These are phyloP conservation scores for Toxoplasma gondii DNA, from an alignment of 169 alveolate species.

Conservation along the genomic window DNA sequence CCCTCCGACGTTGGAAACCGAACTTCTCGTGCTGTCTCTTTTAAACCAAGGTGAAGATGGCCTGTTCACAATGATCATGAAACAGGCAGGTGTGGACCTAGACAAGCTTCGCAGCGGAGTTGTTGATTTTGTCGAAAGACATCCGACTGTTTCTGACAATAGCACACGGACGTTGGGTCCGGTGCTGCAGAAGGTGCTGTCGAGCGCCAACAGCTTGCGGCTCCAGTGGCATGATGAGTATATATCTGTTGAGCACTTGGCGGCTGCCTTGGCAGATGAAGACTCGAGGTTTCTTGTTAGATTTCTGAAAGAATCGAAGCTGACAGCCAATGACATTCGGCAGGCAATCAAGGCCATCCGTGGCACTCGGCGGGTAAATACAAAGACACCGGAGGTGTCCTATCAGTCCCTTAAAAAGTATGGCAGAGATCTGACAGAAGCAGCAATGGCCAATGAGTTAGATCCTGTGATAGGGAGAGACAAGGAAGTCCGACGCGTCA, in stretches of 20 bases:
- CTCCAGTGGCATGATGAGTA: conserved; percentile 73
- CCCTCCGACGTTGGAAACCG: conserved; percentile 83
- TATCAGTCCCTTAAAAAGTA: conserved; percentile 71
- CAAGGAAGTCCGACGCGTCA: conserved; percentile 85
- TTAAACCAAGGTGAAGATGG: conserved; percentile 79
- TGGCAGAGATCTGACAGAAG: conserved; percentile 80
- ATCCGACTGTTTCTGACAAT: conserved; percentile 81
- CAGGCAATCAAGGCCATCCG: conserved; percentile 80
- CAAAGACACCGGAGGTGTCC: conserved; percentile 78
- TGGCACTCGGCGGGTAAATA: conserved; percentile 82
- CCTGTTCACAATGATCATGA: conserved; percentile 71
- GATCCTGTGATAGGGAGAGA: conserved; percentile 90
- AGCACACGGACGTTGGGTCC: conserved; percentile 77
- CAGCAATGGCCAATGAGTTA: conserved; percentile 84
- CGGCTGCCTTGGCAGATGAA: conserved; percentile 79
- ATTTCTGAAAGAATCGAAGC: conserved; percentile 74
- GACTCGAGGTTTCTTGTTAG: conserved; percentile 82
- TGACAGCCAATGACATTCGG: conserved; percentile 78
- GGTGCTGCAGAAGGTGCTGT: conserved; percentile 77
- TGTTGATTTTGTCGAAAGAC: conserved; percentile 74
- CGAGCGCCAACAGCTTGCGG: not conserved
- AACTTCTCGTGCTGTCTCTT: conserved; percentile 78
- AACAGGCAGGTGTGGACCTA: conserved; percentile 76
- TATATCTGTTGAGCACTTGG: conserved; percentile 81
- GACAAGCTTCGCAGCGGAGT: conserved; percentile 76